Conservation (phyloP, 306 rosid species). For the Oxytropis ochrocephala region DNA sequence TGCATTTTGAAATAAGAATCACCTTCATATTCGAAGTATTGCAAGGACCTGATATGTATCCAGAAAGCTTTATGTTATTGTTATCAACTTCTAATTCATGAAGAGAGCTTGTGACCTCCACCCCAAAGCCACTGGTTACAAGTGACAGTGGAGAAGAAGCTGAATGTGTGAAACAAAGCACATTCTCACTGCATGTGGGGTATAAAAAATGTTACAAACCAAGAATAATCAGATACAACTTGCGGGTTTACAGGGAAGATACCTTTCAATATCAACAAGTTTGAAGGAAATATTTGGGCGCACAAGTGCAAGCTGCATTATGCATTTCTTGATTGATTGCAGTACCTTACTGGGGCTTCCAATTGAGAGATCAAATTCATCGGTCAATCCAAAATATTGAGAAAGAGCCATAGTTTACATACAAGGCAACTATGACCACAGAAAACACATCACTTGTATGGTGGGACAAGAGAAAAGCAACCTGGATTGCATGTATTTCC, state of each 20-base stretch:
- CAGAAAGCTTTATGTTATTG: conserved; percentile 62
- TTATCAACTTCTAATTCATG: conserved; percentile 44
- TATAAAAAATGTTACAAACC: conserved; percentile 24
- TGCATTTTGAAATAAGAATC: conserved; percentile 15
- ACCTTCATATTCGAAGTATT: conserved; percentile 55
- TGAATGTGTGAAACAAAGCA: conserved; percentile 59
- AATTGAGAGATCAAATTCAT: conserved; percentile 28
- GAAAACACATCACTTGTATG: conserved; percentile 5
- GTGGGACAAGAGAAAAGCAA: conserved; percentile 22
- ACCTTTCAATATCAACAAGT: conserved; percentile 80
- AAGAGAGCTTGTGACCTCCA: conserved; percentile 50
- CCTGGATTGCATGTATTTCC: conserved; percentile 83
- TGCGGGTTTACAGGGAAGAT: conserved; percentile 14
- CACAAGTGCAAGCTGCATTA: conserved; percentile 55
- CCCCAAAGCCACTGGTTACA: conserved; percentile 65
- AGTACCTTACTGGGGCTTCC: conserved; percentile 82
- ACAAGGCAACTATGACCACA: conserved; percentile 24
- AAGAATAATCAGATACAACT: conserved; percentile 14
- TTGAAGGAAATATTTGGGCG: conserved; percentile 59
- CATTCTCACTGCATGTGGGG: conserved; percentile 54
- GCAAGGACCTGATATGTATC: conserved; percentile 65
- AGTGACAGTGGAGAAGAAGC: conserved; percentile 69
- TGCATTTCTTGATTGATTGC: conserved; percentile 74
- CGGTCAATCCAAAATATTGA: conserved; percentile 36
- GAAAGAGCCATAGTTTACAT: conserved; percentile 20